Percentiles rank a stretch among this genome's conserved stretches.
phyloP scores from a whole-genome alignment of 441 rosid genomes.

The Eutrema salsugineum region DNA sequence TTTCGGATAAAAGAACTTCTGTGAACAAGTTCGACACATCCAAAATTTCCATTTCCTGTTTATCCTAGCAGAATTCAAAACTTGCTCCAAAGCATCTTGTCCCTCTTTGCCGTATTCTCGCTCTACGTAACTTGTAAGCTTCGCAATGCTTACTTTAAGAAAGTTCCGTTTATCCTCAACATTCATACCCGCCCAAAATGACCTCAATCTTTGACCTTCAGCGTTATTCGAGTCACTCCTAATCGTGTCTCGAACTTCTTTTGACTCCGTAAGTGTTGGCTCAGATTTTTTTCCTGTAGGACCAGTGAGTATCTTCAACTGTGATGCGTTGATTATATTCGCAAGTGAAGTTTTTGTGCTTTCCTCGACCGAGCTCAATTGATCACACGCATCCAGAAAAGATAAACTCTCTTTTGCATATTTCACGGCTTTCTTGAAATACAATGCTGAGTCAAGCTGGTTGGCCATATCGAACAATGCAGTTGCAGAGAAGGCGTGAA shows the following conservation, averaged over 20 bases:
- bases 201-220: constrained; percentile 1
- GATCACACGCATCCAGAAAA: background rate
- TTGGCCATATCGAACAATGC: background rate
- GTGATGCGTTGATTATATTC: background rate
- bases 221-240: background rate
- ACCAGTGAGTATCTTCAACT: background rate
- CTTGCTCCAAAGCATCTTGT: background rate
- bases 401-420: background rate
- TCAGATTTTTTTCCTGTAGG: background rate
- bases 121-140: background rate
- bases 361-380: background rate
- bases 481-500: background rate
- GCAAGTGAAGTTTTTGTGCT: background rate
- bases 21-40: constrained; percentile 22
- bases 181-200: constrained; percentile 13
- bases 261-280: background rate
- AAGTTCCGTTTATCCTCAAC: constrained; percentile 7
- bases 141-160: background rate
- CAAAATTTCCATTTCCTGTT: constrained; percentile 21
- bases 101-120: background rate
- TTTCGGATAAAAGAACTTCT: background rate
- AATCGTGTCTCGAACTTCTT: background rate
- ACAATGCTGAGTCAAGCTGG: background rate
- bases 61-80: background rate
- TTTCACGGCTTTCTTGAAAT: constrained; percentile 7